Conservation (phyloP, 352 stramenopile genomes). For the Phytophthora capsici region DNA sequence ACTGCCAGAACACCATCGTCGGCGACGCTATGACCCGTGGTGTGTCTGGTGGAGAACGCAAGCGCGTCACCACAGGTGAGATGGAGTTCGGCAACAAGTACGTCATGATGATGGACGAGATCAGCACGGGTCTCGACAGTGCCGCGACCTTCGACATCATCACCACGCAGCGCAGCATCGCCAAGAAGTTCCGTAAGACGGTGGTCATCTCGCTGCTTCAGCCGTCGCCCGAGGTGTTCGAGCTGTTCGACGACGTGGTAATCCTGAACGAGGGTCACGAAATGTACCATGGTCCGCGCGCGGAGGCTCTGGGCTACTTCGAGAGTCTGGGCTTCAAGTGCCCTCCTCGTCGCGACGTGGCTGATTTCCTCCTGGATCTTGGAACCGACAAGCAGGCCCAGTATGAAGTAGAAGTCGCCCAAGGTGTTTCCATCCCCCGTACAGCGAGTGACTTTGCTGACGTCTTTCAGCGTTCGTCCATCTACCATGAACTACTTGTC, state of each 20-base stretch:
- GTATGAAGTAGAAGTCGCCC: conserved; percentile 27
- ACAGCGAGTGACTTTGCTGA: conserved; percentile 25
- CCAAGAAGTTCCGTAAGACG: conserved; percentile 57
- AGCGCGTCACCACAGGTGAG: conserved; percentile 78
- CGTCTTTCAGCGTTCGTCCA: conserved; percentile 24
- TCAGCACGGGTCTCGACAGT: conserved; percentile 68
- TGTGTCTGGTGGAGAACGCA: conserved; percentile 76
- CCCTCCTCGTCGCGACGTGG: conserved; percentile 72
- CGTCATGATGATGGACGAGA: conserved; percentile 88
- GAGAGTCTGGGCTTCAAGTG: conserved; percentile 66
- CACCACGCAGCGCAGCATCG: conserved; percentile 50
- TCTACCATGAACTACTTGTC: conserved; percentile 34
- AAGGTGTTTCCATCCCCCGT: background rate
- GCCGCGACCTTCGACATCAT: conserved; percentile 74
- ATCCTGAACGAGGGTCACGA: conserved; percentile 90
- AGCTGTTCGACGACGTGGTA: conserved; percentile 94
- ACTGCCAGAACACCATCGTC: conserved; percentile 70
- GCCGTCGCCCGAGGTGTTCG: conserved; percentile 92
- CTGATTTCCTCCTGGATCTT: conserved; percentile 90
- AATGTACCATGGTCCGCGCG: conserved; percentile 84
- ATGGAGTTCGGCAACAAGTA: conserved; percentile 87
- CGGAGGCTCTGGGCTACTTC: conserved; percentile 84
- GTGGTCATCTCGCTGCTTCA: conserved; percentile 86
- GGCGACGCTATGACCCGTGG: conserved; percentile 69
- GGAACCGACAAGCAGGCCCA: conserved; percentile 43